Percentiles rank a stretch among this genome's conserved stretches.
phyloP scores from a whole-genome alignment of 73 alveolate genomes.

The Tetrahymena thermophila region DNA sequence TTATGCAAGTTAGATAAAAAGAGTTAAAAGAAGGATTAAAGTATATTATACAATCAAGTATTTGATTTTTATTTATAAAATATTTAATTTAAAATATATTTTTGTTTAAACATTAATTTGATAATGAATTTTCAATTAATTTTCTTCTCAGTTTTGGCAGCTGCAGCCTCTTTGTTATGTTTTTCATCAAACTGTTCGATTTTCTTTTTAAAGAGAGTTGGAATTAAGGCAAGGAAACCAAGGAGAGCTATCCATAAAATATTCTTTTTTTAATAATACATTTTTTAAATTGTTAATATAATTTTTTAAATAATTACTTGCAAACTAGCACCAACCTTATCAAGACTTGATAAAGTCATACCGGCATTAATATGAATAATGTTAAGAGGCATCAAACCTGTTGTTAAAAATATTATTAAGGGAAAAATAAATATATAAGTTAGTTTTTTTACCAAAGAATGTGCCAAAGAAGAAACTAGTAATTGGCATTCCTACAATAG shows the following conservation, averaged over 20 bases:
- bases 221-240: background rate
- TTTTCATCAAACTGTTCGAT: background rate
- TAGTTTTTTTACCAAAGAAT: slow-evolving; percentile 11
- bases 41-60: too few relatives aligned
- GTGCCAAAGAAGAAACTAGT: slow-evolving; percentile 59
- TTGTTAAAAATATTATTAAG: background rate
- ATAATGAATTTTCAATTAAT: background rate
- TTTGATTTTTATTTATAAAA: background rate
- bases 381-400: slow-evolving; percentile 77
- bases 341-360: slow-evolving; percentile 48
- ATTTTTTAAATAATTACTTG: background rate
- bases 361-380: slow-evolving; percentile 70
- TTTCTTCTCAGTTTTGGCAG: background rate
- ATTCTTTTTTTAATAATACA: background rate
- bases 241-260: background rate
- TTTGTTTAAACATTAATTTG: background rate
- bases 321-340: slow-evolving; percentile 46
- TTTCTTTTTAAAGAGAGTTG: background rate
- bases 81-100: background rate
- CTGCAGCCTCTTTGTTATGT: background rate
- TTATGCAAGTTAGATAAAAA: too few relatives aligned
- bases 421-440: background rate
- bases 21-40: too few relatives aligned
- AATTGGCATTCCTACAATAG: slow-evolving; percentile 71
- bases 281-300: background rate